These are phyloP conservation scores for Arachnomyces sp. DNA, from an alignment of 2,329 filamentous ascomycete species.

Conservation along the genomic window DNA sequence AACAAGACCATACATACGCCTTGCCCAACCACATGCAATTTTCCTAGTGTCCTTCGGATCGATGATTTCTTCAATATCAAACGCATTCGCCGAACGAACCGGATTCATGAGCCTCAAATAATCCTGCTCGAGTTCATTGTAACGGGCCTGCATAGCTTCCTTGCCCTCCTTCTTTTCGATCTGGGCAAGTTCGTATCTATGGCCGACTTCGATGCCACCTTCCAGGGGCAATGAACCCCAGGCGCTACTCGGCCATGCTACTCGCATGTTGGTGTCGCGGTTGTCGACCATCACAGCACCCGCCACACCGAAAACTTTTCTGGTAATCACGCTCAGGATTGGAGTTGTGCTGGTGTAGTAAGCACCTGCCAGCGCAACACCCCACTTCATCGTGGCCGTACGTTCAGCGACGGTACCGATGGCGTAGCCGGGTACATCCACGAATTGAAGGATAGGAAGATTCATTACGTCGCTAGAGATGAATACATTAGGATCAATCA, in stretches of 20 bases:
- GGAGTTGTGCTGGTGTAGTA: constrained; percentile 58
- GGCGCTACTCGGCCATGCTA: constrained; percentile 57
- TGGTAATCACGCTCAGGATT: constrained; percentile 56
- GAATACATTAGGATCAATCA: too few relatives aligned
- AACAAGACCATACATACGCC: constrained; percentile 49
- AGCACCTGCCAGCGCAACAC: constrained; percentile 52
- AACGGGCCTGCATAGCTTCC: constrained; percentile 44
- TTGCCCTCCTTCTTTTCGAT: constrained; percentile 45
- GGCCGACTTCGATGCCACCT: constrained; percentile 58
- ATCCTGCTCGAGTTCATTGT: constrained; percentile 52
- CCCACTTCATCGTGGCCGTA: constrained; percentile 58
- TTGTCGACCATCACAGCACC: constrained; percentile 58
- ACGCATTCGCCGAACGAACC: constrained; percentile 56
- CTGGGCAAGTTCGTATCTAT: constrained; percentile 52
- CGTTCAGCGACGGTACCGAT: constrained; percentile 58
- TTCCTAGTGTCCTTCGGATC: constrained; percentile 53
- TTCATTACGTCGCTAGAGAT: constrained; percentile 62
- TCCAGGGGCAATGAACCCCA: constrained; percentile 58
- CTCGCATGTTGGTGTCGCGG: constrained; percentile 52
- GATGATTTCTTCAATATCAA: constrained; percentile 58
- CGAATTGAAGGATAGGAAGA: constrained; percentile 55
- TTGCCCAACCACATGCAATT: constrained; percentile 50
- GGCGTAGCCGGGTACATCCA: constrained; percentile 54
- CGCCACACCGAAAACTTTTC: constrained; percentile 56
- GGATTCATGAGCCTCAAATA: constrained; percentile 58